Evolutionary conservation across 768 basidiomycete species (phyloP), one percentile per base, ranked within the genome.

Genomic region (Mycena latifolia): DNA sequence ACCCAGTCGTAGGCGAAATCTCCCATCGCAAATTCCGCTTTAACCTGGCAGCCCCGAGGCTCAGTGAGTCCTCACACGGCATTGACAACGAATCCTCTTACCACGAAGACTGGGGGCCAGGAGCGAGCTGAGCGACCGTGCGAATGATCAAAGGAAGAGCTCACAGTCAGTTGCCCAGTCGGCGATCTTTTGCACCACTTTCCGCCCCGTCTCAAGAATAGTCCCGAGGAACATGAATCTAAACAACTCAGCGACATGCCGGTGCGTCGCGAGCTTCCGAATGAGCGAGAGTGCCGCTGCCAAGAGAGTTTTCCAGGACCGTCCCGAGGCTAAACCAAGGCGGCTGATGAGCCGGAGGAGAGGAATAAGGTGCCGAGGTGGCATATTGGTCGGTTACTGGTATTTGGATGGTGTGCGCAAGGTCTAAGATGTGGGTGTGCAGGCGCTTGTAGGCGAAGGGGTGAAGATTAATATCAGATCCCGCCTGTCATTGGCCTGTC

Each of bases 1-100:
- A 63, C 56, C 67, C 65, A 66, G 48, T 66, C 65, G 45, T 66
- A 66, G 4, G 65, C 65, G 55, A 66, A 66, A 25, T 66, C 65
- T 10, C 54, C 25, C 27, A 59, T 61, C 3, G 33, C 22, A n/a
- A 66, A 66, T 47, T 66, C 59, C 0, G 60, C 60, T 52, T 48
- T 53, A 28, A 65, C 57, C 63, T 39, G 41, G 11, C 20, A 20
- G 35, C 15, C 31, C 14, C n/a, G n/a, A n/a, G n/a, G 33, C 6
- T 6, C 33, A 35, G 8, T 7, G 33, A 35, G n/a, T n/a, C n/a
- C n/a, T n/a, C n/a, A 35, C 14, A 27, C 2, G 10, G 15, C 3
- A 5, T 2, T 8, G 5, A n/a, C n/a, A n/a, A n/a, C n/a, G n/a
- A n/a, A 15, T 5, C 6, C 39, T 39, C 50, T 1, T 43, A 61